Conservation (phyloP, 768 basidiomycete genomes). For the Dioszegia aurantiaca region DNA sequence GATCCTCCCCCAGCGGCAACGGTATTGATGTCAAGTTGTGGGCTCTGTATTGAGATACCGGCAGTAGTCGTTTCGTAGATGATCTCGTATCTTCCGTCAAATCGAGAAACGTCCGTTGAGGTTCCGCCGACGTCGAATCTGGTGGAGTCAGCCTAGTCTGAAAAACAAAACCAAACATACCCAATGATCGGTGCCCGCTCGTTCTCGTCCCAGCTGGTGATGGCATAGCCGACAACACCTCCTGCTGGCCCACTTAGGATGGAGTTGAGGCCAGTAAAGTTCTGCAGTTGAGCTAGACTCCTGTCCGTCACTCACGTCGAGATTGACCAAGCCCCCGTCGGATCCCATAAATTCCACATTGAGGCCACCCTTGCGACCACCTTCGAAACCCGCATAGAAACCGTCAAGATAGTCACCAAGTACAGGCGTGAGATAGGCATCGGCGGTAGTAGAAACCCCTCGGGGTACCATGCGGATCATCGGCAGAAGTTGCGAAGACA, state of each 20-base stretch:
- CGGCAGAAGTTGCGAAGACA: conserved; percentile 60
- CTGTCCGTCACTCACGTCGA: conserved; percentile 24
- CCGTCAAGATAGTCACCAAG: conserved; percentile 78
- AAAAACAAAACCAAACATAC: neutral
- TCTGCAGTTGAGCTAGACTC: conserved; percentile 59
- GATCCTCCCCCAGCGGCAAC: conserved; percentile 92
- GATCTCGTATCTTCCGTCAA: conserved; percentile 81
- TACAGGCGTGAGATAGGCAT: conserved; percentile 92
- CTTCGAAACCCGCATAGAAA: conserved; percentile 86
- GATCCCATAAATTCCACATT: conserved; percentile 93
- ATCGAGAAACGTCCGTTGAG: conserved; percentile 89
- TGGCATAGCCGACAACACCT: conserved; percentile 88
- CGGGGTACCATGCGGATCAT: conserved; percentile 71
- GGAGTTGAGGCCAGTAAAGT: conserved; percentile 88
- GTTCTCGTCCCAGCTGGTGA: conserved; percentile 79
- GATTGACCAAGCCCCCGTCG: conserved; percentile 58
- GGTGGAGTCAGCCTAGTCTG: neutral
- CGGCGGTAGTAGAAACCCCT: conserved; percentile 85
- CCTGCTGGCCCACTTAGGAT: conserved; percentile 85
- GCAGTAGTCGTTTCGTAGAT: conserved; percentile 96
- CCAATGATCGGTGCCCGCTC: conserved; percentile 71
- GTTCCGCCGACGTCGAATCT: conserved; percentile 93
- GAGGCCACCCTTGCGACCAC: conserved; percentile 60
- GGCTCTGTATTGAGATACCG: conserved; percentile 84
- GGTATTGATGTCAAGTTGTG: conserved; percentile 84